Evolutionary conservation across 2,329 filamentous ascomycete species (phyloP), one percentile per base, ranked within the genome.

Genomic region (Dothideomycetes sp.): DNA sequence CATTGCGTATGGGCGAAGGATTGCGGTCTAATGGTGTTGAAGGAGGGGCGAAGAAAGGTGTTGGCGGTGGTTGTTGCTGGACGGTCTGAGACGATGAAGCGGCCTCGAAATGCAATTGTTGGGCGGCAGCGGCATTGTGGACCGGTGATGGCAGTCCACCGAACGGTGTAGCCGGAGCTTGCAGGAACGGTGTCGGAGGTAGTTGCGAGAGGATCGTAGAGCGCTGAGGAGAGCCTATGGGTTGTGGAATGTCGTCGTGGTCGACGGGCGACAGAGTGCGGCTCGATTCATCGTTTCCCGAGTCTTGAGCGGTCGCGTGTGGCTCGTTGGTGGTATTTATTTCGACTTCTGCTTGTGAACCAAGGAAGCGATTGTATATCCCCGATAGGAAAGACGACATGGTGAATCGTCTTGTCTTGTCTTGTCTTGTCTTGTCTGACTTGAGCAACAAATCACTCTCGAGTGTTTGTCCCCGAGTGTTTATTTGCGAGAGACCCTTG

Each of bases 31-130:
- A 20, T 2, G 37, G 37, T 2, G 37, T 40, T 12, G 32, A 29
- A 3, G 29, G 37, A 9, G 37, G 37, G n/a, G 37, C 37, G 17
- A 40, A 40, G 37, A 40, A 40, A 4, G 37, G 37, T 8, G 37
- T 40, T 7, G 37, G 8, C n/a, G n/a, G 8, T n/a, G 27, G 7
- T 20, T 27, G 25, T 20, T 32, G 28, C 9, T 19, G 16, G 7
- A 29, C 18, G 3, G 28, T 32, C 7, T 28, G 29, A n/a, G 20
- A 20, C 19, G 20, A 32, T n/a, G 37, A 30, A 9, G 20, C 37
- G n/a, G 37, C 37, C 37, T 40, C 37, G 37, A 28, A 22, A 28
- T 18, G 24, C 16, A 40, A 29, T 27, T 40, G 37, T 4, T 40
- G 28, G 8, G 37, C 37, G 10, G 37, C 37, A 6, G 37, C 37